These are phyloP conservation scores for Pleurostoma richardsiae DNA, from an alignment of 2,329 filamentous ascomycete species.

Conservation along the genomic window DNA sequence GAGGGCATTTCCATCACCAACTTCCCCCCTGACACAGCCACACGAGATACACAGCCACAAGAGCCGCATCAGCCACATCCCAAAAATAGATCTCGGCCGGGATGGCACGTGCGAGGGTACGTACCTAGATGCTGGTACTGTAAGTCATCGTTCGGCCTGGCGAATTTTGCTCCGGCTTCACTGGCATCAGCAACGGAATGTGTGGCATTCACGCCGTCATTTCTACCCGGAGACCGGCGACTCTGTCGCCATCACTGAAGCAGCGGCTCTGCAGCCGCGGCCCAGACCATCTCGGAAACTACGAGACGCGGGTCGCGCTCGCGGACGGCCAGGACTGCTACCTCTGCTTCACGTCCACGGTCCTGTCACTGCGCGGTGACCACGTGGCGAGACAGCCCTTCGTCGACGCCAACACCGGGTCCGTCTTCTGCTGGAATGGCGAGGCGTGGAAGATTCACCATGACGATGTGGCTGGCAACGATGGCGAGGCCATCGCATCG, in stretches of 20 bases:
- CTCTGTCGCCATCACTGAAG: slow-evolving; percentile 30
- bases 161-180: no score
- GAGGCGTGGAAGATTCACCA: slow-evolving; percentile 79
- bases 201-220: slow-evolving; percentile 56
- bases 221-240: slow-evolving; percentile 23
- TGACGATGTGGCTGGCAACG: slow-evolving; percentile 63
- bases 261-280: slow-evolving; percentile 49
- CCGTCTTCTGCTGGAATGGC: slow-evolving; percentile 91
- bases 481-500: slow-evolving; percentile 66
- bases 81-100: neutral
- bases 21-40: neutral
- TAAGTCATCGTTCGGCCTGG: neutral
- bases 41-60: neutral
- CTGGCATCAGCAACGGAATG: slow-evolving; percentile 31
- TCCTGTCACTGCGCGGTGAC: slow-evolving; percentile 82
- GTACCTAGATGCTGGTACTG: neutral
- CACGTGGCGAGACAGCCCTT: slow-evolving; percentile 71
- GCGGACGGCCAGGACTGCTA: slow-evolving; percentile 23
- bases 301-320: slow-evolving; percentile 22
- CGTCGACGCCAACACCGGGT: slow-evolving; percentile 46
- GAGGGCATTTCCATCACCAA: no score
- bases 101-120: neutral
- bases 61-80: neutral
- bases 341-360: slow-evolving; percentile 72
- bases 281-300: slow-evolving; percentile 51